Percentiles rank a stretch among this genome's conserved stretches.
Conservation (phyloP, 2,329 filamentous ascomycete species). For the Nothopassalora personata region DNA sequence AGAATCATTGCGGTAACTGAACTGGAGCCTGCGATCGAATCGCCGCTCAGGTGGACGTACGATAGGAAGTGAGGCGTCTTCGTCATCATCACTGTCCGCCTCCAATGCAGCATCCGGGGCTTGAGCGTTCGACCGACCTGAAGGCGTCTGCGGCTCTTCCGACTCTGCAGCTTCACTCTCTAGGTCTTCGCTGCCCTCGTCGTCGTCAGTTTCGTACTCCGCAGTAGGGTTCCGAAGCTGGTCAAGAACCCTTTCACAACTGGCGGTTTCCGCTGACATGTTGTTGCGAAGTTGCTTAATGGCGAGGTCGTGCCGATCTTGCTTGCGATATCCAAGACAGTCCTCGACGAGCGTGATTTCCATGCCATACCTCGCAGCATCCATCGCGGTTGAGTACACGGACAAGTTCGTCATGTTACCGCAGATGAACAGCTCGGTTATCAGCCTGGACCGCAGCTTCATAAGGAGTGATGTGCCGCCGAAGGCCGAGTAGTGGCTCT, state of each 20-base stretch:
- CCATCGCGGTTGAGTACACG: constrained; percentile 84
- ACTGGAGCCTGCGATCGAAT: constrained; percentile 13
- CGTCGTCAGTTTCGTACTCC: constrained; percentile 8
- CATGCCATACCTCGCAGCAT: constrained; percentile 82
- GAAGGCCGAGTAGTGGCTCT: constrained; percentile 86
- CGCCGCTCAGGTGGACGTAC: constrained; percentile 17
- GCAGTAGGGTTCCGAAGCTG: constrained; percentile 16
- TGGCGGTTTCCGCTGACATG: constrained; percentile 65
- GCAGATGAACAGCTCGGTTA: constrained; percentile 85
- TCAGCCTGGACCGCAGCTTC: constrained; percentile 73
- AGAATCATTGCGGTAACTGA: constrained; percentile 3
- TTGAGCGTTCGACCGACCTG: neutral
- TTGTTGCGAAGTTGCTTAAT: constrained; percentile 66
- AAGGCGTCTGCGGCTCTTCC: neutral
- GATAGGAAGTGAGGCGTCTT: constrained; percentile 16
- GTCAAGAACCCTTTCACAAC: constrained; percentile 45
- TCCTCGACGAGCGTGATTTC: constrained; percentile 83
- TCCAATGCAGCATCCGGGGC: constrained; percentile 6
- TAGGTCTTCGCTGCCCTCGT: constrained; percentile 17
- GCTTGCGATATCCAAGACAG: constrained; percentile 74
- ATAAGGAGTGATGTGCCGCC: constrained; percentile 66
- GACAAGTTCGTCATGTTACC: constrained; percentile 83
- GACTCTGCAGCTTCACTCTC: neutral
- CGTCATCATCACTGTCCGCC: constrained; percentile 19
- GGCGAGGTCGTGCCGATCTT: constrained; percentile 63